Evolutionary conservation across 2,329 filamentous ascomycete genomes (phyloP), one percentile per base, ranked within the genome.

Genomic region (Corinectria fuckeliana): DNA sequence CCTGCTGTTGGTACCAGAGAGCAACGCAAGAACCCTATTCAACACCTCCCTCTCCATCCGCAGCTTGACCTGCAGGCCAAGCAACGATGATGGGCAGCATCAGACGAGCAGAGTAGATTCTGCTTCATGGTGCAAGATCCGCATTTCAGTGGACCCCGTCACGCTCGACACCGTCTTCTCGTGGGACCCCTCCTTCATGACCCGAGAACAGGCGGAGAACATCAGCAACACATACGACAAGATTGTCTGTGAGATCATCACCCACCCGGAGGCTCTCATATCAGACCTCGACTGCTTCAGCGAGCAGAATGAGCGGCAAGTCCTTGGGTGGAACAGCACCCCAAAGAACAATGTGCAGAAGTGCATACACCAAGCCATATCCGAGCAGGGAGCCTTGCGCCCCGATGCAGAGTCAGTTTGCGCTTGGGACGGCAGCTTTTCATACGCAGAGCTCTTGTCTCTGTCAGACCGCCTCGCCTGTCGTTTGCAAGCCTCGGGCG

Each of bases 141-240:
- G 28, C 23, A 58, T 69, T 50, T 18, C n/a, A 1, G 49, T 69
- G 5, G 67, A 69, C 25, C 65, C 65, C 9, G 16, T 2, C 3
- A 69, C 57, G 0, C 38, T 69, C 8, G 20, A 62, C 0, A 69
- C 58, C 1, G 9, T 61, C 21, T 63, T 78, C 5, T 72, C 72
- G 20, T 76, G 75, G 32, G 60, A 80, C 21, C 71, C 74, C 49
- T 72, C 75, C 4, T 76, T 78, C 51, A 79, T 81, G 26, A 74
- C 74, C 2, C 66, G 75, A 5, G 63, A 71, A 1, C 81, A 82
- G 54, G 78, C 79, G 0, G 68, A 71, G n/a, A 80, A 78, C 45
- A 69, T 87, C 5, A 78, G 78, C 10, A 77, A 76, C 61, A 81
- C 81, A 0, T 84, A 85, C 49, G 78, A 80, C 23, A 78, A 79